These are phyloP conservation scores for Papiliotrema nemorosa DNA, from an alignment of 1,284 basidiomycete species.

Conservation along the genomic window DNA sequence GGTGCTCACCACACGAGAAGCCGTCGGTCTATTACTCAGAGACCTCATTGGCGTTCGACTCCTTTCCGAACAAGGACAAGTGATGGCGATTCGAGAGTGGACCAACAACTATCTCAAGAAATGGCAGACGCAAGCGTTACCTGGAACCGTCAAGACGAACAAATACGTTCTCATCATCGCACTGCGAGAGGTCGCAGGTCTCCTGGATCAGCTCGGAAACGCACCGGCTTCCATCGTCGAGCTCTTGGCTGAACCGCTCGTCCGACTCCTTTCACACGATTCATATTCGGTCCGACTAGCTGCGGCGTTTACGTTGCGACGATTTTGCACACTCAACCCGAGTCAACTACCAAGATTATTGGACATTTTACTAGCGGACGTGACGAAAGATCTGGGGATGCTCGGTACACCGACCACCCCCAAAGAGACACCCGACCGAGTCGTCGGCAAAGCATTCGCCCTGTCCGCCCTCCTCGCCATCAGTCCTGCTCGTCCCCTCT, in stretches of 20 bases:
- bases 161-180: conserved; percentile 71
- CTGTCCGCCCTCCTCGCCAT: conserved; percentile 81
- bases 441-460: conserved; percentile 83
- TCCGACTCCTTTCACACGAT: conserved; percentile 81
- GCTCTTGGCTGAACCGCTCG: conserved; percentile 76
- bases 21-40: conserved; percentile 72
- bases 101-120: conserved; percentile 75
- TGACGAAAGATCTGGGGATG: conserved; percentile 58
- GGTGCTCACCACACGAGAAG: conserved; percentile 64
- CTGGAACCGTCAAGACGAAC: conserved; percentile 69
- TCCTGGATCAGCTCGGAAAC: conserved; percentile 86
- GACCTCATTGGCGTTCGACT: conserved; percentile 84
- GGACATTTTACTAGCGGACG: conserved; percentile 78
- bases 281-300: conserved; percentile 80
- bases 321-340: conserved; percentile 86
- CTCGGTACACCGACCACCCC: conserved; percentile 63
- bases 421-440: conserved; percentile 65
- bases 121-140: conserved; percentile 84
- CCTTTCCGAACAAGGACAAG: conserved; percentile 89
- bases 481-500: conserved; percentile 81
- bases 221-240: conserved; percentile 87
- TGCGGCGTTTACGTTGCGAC: conserved; percentile 80
- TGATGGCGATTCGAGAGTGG: conserved; percentile 82
- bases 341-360: conserved; percentile 76
- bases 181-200: conserved; percentile 76